phyloP scores from a whole-genome alignment of 2,329 filamentous ascomycete species.

The Fusarium camptoceras region DNA sequence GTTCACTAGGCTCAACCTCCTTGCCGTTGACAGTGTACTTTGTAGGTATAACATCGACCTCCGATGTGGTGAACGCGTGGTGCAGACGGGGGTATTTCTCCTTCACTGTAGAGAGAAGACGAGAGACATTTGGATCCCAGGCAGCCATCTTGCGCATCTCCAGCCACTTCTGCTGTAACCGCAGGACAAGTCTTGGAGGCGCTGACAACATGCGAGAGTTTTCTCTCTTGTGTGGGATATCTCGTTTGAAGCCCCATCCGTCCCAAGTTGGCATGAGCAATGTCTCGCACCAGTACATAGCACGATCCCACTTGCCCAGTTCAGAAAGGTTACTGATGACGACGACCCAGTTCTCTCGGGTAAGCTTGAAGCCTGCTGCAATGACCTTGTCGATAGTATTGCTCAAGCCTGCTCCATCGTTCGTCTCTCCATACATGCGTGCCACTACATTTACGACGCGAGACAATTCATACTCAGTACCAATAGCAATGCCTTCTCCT shows the following conservation, averaged over 20 bases:
- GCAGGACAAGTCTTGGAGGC: conserved; percentile 57
- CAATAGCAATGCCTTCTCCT: conserved; percentile 54
- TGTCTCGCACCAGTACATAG: conserved; percentile 80
- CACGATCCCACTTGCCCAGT: conserved; percentile 69
- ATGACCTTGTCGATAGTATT: conserved; percentile 67
- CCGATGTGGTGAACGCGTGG: conserved; percentile 54
- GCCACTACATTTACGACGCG: conserved; percentile 63
- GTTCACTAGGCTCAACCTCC: conserved; percentile 46
- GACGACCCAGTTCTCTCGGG: conserved; percentile 83
- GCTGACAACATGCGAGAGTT: conserved; percentile 51
- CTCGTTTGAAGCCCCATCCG: conserved; percentile 68
- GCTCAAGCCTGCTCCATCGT: conserved; percentile 61
- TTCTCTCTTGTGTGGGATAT: conserved; percentile 50
- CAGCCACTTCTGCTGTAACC: conserved; percentile 63
- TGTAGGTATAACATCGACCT: conserved; percentile 47
- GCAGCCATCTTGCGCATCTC: conserved; percentile 60
- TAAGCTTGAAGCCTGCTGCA: conserved; percentile 76
- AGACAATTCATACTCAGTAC: conserved; percentile 65
- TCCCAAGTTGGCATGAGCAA: conserved; percentile 83
- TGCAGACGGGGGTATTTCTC: conserved; percentile 55
- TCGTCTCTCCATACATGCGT: conserved; percentile 55
- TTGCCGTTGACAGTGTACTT: conserved; percentile 42
- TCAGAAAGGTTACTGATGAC: conserved; percentile 76
- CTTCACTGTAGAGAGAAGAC: conserved; percentile 54
- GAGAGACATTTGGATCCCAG: conserved; percentile 62